Evolutionary conservation across 1,139 yeast species (phyloP).

Genomic region (Groenewaldozyma auringiensis): DNA sequence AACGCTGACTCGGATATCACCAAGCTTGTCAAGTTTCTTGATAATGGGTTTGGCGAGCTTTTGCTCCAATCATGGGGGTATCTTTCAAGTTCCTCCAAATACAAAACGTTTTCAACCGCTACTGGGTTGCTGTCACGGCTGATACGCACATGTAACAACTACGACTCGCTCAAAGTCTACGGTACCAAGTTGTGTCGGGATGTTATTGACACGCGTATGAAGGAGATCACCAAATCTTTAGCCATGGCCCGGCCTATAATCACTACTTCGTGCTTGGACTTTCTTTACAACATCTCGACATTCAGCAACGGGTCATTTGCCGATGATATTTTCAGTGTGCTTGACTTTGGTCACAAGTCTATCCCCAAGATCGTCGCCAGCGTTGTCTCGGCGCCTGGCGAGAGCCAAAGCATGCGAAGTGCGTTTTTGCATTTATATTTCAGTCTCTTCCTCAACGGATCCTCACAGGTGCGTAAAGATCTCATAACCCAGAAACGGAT

Average conservation of each 20-base stretch:
- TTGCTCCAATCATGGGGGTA: slow-evolving; percentile 53
- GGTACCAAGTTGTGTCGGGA: slow-evolving; percentile 40
- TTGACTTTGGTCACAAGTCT: slow-evolving; percentile 59
- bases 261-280: slow-evolving; percentile 52
- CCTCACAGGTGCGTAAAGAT: slow-evolving; percentile 54
- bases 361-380: slow-evolving; percentile 58
- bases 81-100: slow-evolving; percentile 39
- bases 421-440: slow-evolving; percentile 59
- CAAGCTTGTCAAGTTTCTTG: slow-evolving; percentile 28
- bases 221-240: slow-evolving; percentile 62
- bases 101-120: slow-evolving; percentile 13
- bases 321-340: slow-evolving; percentile 52
- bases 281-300: slow-evolving; percentile 46
- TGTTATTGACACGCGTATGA: slow-evolving; percentile 49
- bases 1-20: slow-evolving; percentile 17
- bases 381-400: slow-evolving; percentile 37
- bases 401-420: slow-evolving; percentile 39
- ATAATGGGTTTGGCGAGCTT: slow-evolving; percentile 33
- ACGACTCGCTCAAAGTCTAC: slow-evolving; percentile 16
- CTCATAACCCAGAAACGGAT: slow-evolving; percentile 49
- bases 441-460: slow-evolving; percentile 41
- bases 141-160: slow-evolving; percentile 13
- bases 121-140: slow-evolving; percentile 16
- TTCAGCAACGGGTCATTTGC: slow-evolving; percentile 45
- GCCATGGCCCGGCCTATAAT: slow-evolving; percentile 50